phyloP scores from a whole-genome alignment of 169 alveolate genomes.

The Neospora caninum region DNA sequence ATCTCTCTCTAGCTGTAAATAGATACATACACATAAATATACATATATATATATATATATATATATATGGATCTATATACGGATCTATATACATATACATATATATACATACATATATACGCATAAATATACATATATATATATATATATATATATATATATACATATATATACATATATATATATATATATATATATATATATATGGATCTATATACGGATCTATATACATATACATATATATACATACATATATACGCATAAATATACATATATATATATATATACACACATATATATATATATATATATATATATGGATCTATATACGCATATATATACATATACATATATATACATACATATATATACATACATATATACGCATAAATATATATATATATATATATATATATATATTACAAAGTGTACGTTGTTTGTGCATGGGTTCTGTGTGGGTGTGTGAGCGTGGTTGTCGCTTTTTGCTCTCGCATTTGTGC shows the following conservation, averaged over 20 bases:
- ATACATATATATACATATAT: no score
- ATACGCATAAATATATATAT: neutral
- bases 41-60: neutral
- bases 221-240: neutral
- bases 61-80: no score
- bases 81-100: no score
- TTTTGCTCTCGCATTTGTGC: neutral
- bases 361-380: neutral
- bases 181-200: no score
- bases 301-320: neutral
- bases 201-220: no score
- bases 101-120: no score
- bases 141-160: no score
- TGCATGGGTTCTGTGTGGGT: no score
- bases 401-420: no score
- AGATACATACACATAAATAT: neutral
- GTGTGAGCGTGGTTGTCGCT: neutral
- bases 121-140: no score
- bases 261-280: neutral
- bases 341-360: neutral
- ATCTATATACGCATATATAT: neutral
- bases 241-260: neutral
- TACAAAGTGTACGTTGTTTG: no score
- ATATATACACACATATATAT: neutral
- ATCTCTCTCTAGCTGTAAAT: neutral